These are phyloP conservation scores for Colletotrichum coccodes DNA, from an alignment of 2,329 filamentous ascomycete genomes.

Conservation along the genomic window DNA sequence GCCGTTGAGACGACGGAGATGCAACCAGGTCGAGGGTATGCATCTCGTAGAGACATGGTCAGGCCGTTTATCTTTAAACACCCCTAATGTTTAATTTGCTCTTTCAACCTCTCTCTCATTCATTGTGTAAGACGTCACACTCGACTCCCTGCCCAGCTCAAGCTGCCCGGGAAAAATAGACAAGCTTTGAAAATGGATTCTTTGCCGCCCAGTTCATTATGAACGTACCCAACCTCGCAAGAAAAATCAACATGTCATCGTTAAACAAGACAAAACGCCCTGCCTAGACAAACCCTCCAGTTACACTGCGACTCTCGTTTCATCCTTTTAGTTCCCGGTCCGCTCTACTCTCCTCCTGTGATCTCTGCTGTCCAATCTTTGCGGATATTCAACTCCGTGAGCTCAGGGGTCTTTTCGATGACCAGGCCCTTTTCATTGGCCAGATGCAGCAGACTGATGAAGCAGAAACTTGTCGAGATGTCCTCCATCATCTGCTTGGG, in stretches of 20 bases:
- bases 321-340: neutral
- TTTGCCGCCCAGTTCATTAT: conserved; percentile 22
- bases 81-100: neutral
- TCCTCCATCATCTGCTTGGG: conserved; percentile 87
- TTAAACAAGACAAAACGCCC: conserved; percentile 18
- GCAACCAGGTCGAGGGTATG: too few species aligned
- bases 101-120: neutral
- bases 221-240: neutral
- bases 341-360: conserved; percentile 48
- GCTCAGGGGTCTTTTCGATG: conserved; percentile 71
- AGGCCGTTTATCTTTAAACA: neutral
- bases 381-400: conserved; percentile 69
- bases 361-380: conserved; percentile 72
- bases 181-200: neutral
- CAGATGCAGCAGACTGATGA: conserved; percentile 91
- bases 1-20: neutral
- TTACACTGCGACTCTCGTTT: neutral
- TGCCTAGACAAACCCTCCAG: neutral
- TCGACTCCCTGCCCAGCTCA: neutral
- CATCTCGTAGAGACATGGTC: neutral
- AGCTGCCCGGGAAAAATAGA: neutral
- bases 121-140: conserved; percentile 18
- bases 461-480: conserved; percentile 93
- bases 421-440: conserved; percentile 92
- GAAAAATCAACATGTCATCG: conserved; percentile 21